Evolutionary conservation across 257 asterid genomes (phyloP), one percentile per base, ranked within the genome.

Genomic region (Solanum pimpinellifolium): DNA sequence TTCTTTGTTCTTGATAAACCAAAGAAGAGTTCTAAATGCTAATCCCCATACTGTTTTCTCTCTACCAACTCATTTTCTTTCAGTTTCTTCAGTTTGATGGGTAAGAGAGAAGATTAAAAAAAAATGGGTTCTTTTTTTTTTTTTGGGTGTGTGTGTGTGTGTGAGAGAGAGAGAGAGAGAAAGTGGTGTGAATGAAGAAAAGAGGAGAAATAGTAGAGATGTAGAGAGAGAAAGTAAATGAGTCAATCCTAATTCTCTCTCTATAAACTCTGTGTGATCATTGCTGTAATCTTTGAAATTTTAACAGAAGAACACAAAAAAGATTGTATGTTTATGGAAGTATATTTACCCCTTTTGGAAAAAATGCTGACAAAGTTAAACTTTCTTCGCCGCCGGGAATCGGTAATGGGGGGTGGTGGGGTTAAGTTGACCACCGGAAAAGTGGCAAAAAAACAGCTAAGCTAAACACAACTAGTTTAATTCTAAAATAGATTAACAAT

Each of bases 41-140:
- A 62, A 62, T 62, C 70, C 70, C 31, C n/a, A 52, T 52, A 62
- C 31, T 62, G 82, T 84, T 73, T 73, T 91, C 75, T 74, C 87
- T 84, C 47, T 86, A 52, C 88, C 91, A 37, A 89, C 91, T 83
- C 62, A 47, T 87, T 66, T 87, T 88, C 88, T 80, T 89, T 66
- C 92, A 83, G 92, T 89, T 92, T 82, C 89, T 89, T 87, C 88
- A 27, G 94, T 88, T 90, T 90, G 94, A 92, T 92, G 86, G 90
- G 86, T 84, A 91, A 88, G 92, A 92, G 91, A 89, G 86, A 92
- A 49, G 56, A 49, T 39, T 9, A 59, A 37, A 87, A 47, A 47
- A 14, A 47, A 49, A 15, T 5, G 59, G 59, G 9, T 4, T 47
- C 6, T 25, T 78, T 25, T 77, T 15, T 42, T 62, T 35, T 35